Evolutionary conservation across 768 basidiomycete genomes (phyloP).

Genomic region (Suillus sp.): DNA sequence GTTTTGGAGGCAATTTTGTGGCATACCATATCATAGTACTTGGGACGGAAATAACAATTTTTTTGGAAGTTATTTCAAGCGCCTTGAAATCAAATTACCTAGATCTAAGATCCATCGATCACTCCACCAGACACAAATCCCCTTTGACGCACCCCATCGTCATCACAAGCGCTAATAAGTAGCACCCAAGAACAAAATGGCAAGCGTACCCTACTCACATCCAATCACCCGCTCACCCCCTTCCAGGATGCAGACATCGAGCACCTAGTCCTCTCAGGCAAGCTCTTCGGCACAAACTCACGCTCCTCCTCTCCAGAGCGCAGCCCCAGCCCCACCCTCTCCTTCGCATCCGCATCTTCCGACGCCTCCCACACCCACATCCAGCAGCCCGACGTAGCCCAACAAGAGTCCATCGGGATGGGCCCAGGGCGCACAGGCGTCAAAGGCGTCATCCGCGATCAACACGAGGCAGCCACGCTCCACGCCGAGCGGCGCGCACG

Average conservation of each 20-base stretch:
- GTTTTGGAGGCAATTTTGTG: background rate
- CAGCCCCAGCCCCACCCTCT: slow-evolving; percentile 54
- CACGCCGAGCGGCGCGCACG: slow-evolving; percentile 52
- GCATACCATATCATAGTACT: slow-evolving; percentile 3
- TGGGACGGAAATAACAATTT: slow-evolving; percentile 21
- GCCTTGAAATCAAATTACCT: background rate
- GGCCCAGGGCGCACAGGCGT: slow-evolving; percentile 86
- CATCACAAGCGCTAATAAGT: background rate
- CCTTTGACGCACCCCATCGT: background rate
- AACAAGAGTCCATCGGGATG: slow-evolving; percentile 74
- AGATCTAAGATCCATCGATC: background rate
- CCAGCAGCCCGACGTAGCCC: slow-evolving; percentile 20
- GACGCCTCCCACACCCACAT: slow-evolving; percentile 40
- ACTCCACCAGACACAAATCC: too few species aligned
- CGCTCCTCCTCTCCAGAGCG: slow-evolving; percentile 66
- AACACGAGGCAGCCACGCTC: slow-evolving; percentile 63
- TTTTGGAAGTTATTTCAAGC: background rate
- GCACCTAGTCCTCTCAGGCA: slow-evolving; percentile 74
- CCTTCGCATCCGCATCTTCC: slow-evolving; percentile 28
- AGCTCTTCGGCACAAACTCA: slow-evolving; percentile 59
- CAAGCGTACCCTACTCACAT: background rate
- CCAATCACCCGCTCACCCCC: background rate
- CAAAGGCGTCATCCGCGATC: slow-evolving; percentile 85
- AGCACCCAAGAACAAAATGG: background rate
- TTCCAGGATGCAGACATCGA: slow-evolving; percentile 57